Evolutionary conservation across 2,329 filamentous ascomycete genomes (phyloP).

Genomic region (Pseudogymnoascus sp.): DNA sequence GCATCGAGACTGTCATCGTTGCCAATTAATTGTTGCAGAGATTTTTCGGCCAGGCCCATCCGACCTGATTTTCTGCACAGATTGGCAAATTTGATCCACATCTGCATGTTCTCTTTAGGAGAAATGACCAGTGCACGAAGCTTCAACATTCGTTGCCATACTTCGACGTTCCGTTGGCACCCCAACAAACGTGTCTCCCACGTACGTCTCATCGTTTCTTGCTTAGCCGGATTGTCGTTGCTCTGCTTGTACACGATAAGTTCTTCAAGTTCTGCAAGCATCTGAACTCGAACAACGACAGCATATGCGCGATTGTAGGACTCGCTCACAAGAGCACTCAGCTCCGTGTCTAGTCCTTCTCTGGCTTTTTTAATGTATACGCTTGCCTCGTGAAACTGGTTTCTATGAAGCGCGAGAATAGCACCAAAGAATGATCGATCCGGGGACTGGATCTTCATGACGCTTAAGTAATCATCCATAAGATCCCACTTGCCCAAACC

Average conservation of each 20-base stretch:
- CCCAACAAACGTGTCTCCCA: constrained; percentile 95
- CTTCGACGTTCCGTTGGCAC: constrained; percentile 93
- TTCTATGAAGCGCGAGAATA: constrained; percentile 87
- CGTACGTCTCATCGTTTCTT: constrained; percentile 81
- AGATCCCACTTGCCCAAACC: constrained; percentile 93
- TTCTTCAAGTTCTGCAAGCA: constrained; percentile 97
- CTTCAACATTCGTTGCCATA: constrained; percentile 97
- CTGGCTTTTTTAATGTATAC: constrained; percentile 83
- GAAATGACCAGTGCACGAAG: constrained; percentile 86
- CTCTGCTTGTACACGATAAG: constrained; percentile 97
- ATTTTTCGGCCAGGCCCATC: constrained; percentile 91
- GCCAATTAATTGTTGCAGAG: constrained; percentile 80
- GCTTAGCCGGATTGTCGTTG: constrained; percentile 67
- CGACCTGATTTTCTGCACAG: constrained; percentile 93
- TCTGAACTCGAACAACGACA: constrained; percentile 96
- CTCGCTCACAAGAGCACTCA: constrained; percentile 93
- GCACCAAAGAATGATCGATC: constrained; percentile 97
- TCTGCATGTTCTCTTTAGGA: constrained; percentile 89
- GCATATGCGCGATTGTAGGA: constrained; percentile 97
- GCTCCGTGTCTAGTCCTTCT: constrained; percentile 88
- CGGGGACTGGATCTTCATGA: constrained; percentile 88
- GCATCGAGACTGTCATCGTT: constrained; percentile 54
- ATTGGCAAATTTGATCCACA: constrained; percentile 99
- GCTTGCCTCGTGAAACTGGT: constrained; percentile 89
- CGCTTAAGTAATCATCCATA: constrained; percentile 94